Base-by-base conservation (phyloP, 1,139 yeast species). In the Nakaseomyces glabratus region DNA sequence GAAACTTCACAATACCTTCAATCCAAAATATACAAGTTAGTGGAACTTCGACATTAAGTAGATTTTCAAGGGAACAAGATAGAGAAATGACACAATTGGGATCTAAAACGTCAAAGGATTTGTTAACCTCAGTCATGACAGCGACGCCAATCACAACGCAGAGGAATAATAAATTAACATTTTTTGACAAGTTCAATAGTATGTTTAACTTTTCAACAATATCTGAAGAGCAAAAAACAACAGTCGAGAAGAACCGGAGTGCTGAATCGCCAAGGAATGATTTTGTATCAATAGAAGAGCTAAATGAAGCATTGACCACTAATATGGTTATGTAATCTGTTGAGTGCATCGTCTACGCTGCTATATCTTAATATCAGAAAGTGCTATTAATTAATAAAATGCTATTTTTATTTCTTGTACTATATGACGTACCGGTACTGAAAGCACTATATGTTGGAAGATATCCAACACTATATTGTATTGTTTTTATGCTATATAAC, bases 221-320 rank as follows among this genome's bases (percentile, higher is more conserved):
- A n/a, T 8, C 13, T 9, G 7, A 18, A 5, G 20, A 21, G 9
- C 12, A 11, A 4, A 28, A 8, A n/a, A 22, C 18, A n/a, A 11
- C 13, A 6, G 7, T 19, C 5, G 20, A 21, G 9, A 15, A 11
- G 4, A 28, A 8, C 10, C 16, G 14, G 7, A 20, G 15, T 24
- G 8, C 21, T 6, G 21, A 18, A n/a, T 26, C 21, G 4, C 32
- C 24, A 20, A 20, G 19, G 20, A 23, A 33, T 24, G 28, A 26
- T 20, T 16, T 11, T 1, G 33, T 34, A 13, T 34, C 36, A 4
- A 20, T 34, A 41, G 58, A 62, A 4, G 70, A 68, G 5, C 47
- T 69, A 19, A 52, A 55, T 36, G 72, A 67, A 24, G 73, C 73
- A 1, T 49, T 68, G 24, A 54, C 55, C 31, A 55, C 61, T 21